These are phyloP conservation scores for Amyloporia xantha DNA, from an alignment of 768 basidiomycete species.

Conservation along the genomic window DNA sequence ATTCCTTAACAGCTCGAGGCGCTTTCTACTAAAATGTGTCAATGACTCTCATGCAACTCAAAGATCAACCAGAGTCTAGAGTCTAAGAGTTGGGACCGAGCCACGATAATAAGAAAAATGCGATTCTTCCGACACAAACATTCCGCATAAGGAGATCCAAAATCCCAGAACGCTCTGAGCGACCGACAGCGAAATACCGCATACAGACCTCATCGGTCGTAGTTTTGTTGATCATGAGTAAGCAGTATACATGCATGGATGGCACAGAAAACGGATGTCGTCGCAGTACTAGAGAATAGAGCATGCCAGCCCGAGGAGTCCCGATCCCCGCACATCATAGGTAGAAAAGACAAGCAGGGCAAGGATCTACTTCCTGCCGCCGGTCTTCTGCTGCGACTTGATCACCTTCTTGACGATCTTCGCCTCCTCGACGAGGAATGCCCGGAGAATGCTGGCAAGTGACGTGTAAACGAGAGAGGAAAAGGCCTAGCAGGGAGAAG, in stretches of 20 bases:
- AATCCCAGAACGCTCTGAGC: too few relatives aligned
- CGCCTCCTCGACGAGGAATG: constrained; percentile 98
- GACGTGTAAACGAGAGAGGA: background rate
- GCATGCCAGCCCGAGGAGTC: background rate
- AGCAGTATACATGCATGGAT: constrained; percentile 24
- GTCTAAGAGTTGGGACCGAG: too few relatives aligned
- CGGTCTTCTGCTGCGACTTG: constrained; percentile 70
- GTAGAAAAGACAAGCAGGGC: background rate
- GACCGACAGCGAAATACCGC: too few relatives aligned
- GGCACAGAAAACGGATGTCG: constrained; percentile 18
- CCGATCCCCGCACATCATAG: constrained; percentile 1
- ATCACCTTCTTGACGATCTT: constrained; percentile 99
- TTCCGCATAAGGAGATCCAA: too few relatives aligned
- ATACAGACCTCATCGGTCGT: constrained; percentile 24
- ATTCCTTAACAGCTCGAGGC: too few relatives aligned
- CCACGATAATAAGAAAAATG: too few relatives aligned
- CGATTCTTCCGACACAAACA: too few relatives aligned
- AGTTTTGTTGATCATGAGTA: constrained; percentile 21
- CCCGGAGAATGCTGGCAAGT: constrained; percentile 77
- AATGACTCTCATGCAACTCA: too few relatives aligned
- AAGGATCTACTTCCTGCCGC: constrained; percentile 22
- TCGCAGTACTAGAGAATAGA: constrained; percentile 11
- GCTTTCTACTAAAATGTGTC: too few relatives aligned
- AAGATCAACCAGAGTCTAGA: too few relatives aligned
- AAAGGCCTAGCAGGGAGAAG: background rate